A percentile compares a stretch with the other conserved stretches of the same genome.
These are phyloP conservation scores for Hericium erinaceus DNA, from an alignment of 768 basidiomycete species.

Conservation along the genomic window DNA sequence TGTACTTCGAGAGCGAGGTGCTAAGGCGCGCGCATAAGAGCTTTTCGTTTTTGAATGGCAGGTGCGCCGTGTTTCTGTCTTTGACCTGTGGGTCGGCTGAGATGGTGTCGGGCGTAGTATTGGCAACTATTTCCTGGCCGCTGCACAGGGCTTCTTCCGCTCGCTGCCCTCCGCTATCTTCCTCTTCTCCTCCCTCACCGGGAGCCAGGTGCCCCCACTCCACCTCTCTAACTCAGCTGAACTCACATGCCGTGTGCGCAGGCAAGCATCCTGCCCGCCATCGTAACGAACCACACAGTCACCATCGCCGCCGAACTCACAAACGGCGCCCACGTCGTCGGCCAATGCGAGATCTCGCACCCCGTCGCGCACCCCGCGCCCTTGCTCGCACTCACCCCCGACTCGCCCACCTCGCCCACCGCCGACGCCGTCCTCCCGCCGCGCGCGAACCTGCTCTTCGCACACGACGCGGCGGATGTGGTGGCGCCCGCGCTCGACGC, in stretches of 20 bases:
- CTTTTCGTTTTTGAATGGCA: conserved; percentile 89
- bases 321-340: conserved; percentile 70
- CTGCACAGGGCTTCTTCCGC: conserved; percentile 82
- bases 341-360: conserved; percentile 92
- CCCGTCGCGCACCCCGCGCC: conserved; percentile 35
- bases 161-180: conserved; percentile 92
- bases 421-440: conserved; percentile 40
- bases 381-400: background rate
- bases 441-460: conserved; percentile 59
- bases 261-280: conserved; percentile 81
- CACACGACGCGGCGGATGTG: conserved; percentile 29
- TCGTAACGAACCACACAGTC: conserved; percentile 92
- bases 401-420: conserved; percentile 40
- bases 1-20: conserved; percentile 84
- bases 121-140: conserved; percentile 65
- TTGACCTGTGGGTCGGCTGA: no score
- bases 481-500: conserved; percentile 42
- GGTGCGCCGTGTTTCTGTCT: conserved; percentile 37
- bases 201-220: conserved; percentile 42
- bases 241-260: conserved; percentile 10
- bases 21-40: conserved; percentile 87
- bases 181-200: conserved; percentile 85
- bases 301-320: conserved; percentile 88
- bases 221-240: background rate
- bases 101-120: background rate